Conservation (phyloP, 768 basidiomycete genomes). For the Auriscalpium orientale region DNA sequence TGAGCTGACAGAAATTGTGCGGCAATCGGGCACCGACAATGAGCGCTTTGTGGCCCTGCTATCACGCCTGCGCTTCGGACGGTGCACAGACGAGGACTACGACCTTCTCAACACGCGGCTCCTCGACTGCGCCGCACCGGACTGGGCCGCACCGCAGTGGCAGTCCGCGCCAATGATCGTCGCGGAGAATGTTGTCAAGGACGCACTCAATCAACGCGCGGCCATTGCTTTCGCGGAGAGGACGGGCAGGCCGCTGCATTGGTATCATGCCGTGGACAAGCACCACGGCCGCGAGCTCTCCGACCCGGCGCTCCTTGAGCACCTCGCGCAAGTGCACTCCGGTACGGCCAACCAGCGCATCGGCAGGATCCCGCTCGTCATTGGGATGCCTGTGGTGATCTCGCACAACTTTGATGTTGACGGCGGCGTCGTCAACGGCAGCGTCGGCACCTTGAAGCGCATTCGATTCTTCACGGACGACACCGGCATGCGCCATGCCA, state of each 20-base stretch:
- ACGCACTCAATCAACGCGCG: slow-evolving; percentile 26
- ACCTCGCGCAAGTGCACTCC: slow-evolving; percentile 14
- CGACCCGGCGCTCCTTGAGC: not conserved
- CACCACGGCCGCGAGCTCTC: not conserved
- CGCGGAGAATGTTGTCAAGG: slow-evolving; percentile 28
- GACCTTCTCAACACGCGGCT: not conserved
- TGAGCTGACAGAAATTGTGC: not conserved
- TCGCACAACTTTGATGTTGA: slow-evolving; percentile 30
- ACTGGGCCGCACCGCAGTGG: slow-evolving; percentile 13
- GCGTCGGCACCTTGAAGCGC: slow-evolving; percentile 4
- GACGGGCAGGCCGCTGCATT: not conserved
- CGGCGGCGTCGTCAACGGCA: slow-evolving; percentile 31
- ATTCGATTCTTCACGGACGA: not conserved
- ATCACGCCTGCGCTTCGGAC: not conserved
- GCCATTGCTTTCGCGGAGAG: slow-evolving; percentile 21
- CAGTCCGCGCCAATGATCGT: slow-evolving; percentile 29
- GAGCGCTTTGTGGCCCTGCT: not conserved
- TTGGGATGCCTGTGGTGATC: slow-evolving; percentile 35
- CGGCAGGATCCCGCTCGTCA: slow-evolving; percentile 26
- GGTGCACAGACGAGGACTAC: slow-evolving; percentile 2
- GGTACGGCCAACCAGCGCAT: slow-evolving; percentile 25
- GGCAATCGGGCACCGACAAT: not conserved
- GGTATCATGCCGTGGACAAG: not conserved
- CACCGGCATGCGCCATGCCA: slow-evolving; percentile 6
- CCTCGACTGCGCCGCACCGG: not conserved